Percentiles rank a stretch among this genome's conserved stretches.
phyloP scores from a whole-genome alignment of 306 rosid species.

The Spatholobus suberectus region DNA sequence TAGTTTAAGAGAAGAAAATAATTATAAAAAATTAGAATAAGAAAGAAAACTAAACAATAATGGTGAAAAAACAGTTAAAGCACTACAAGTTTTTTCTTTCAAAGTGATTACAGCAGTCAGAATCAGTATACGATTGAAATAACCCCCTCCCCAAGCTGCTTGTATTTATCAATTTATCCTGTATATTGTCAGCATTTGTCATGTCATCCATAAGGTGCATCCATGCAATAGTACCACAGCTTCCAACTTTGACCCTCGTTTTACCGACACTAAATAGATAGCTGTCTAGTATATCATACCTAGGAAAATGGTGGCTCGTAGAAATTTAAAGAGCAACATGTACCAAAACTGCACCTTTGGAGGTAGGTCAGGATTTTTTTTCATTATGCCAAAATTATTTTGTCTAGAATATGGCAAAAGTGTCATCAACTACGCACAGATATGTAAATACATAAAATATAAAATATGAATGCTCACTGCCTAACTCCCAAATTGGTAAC shows the following conservation, averaged over 20 bases:
- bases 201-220: background rate
- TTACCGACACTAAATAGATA: background rate
- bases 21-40: background rate
- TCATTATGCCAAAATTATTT: background rate
- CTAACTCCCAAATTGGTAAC: background rate
- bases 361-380: background rate
- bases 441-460: background rate
- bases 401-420: background rate
- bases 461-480: background rate
- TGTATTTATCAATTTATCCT: too few relatives aligned
- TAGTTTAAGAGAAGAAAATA: background rate
- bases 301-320: background rate
- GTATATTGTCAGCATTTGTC: background rate
- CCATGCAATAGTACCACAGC: background rate
- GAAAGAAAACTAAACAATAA: background rate
- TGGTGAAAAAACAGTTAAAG: background rate
- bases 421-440: background rate
- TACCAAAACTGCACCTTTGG: background rate
- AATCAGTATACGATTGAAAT: background rate
- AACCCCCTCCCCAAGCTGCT: background rate
- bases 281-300: background rate
- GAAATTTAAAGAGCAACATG: background rate
- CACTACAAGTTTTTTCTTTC: background rate
- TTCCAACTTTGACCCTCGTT: background rate
- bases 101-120: background rate